Evolutionary conservation across 305 asterid genomes (phyloP), one percentile per base, ranked within the genome.

Genomic region (Fraxinus ornus): DNA sequence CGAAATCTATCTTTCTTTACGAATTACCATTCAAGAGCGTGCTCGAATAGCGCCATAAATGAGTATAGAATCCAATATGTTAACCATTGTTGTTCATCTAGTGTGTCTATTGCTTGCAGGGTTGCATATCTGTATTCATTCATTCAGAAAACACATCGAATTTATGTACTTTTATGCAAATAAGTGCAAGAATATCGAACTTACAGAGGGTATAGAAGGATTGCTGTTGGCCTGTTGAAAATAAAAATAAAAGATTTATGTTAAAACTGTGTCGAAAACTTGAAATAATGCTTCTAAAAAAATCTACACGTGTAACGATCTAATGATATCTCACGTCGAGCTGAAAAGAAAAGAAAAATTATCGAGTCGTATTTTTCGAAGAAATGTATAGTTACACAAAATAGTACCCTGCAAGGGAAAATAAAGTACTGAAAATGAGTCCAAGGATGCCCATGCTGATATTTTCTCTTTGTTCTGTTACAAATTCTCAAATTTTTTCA

Each of bases 1-100:
- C 21, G 37, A 26, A 68, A 66, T 28, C 73, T 24, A 3, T 22
- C 36, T 10, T 66, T 66, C 74, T 26, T 66, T 66, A 24, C 12
- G 7, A 70, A 12, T 6, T 90, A 95, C 99, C 99, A 94, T 85
- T 93, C 94, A 78, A 95, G 95, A 4, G 97, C 93, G 19, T 93
- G 94, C 90, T 95, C 98, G 79, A 95, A 93, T 10, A 94, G 85
- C 22, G 97, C 85, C 22, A 89, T 87, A 7, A 94, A 92, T 2
- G 98, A 94, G 88, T 94, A 94, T 6, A 94, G 91, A 86, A 96
- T 87, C 99, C 99, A 94, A 80, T 94, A 96, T 3, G 98, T 96
- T 0, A 94, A 93, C 98, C 98, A 96, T 72, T 96, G 98, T 68
- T 92, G 99, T 89, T 96, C 98, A 75, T 96, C 97, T 13, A 93